These are phyloP conservation scores for Cercospora sp. DNA, from an alignment of 2,329 filamentous ascomycete genomes.

Conservation along the genomic window DNA sequence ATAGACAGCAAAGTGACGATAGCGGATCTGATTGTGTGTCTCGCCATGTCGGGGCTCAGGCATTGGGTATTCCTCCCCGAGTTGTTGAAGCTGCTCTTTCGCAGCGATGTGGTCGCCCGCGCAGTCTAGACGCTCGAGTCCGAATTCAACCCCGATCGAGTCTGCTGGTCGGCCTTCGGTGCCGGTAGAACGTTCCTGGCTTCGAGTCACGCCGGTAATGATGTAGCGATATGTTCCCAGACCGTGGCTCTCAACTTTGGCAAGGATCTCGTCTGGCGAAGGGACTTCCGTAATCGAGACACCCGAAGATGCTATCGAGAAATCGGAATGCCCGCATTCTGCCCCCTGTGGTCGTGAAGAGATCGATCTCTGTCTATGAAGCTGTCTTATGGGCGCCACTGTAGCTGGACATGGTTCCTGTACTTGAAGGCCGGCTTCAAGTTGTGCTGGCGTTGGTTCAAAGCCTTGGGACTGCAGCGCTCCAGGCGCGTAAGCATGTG, in stretches of 20 bases:
- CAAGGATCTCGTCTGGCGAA: neutral
- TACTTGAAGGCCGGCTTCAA: conserved; percentile 8
- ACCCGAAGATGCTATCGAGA: conserved; percentile 15
- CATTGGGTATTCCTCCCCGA: conserved; percentile 27
- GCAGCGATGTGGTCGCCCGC: conserved; percentile 27
- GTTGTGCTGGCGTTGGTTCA: conserved; percentile 8
- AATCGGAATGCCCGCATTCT: neutral
- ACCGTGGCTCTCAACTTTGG: conserved; percentile 9
- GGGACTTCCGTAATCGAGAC: conserved; percentile 13
- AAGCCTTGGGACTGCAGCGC: neutral
- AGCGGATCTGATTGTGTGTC: conserved; percentile 30
- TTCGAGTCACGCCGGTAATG: neutral
- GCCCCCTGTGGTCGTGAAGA: neutral
- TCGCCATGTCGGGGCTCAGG: conserved; percentile 22
- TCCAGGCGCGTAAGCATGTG: conserved; percentile 6
- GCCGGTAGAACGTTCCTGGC: neutral
- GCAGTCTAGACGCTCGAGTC: conserved; percentile 7
- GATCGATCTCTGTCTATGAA: neutral
- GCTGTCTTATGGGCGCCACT: conserved; percentile 2
- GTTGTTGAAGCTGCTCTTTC: conserved; percentile 26
- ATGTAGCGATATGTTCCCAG: conserved; percentile 12
- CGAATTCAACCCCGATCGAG: neutral
- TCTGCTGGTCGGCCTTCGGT: neutral
- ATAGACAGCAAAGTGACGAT: conserved; percentile 38
- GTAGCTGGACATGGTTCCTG: conserved; percentile 1